Conservation (phyloP, 2,329 filamentous ascomycete genomes). For the Aspergillus ochraceoroseus region DNA sequence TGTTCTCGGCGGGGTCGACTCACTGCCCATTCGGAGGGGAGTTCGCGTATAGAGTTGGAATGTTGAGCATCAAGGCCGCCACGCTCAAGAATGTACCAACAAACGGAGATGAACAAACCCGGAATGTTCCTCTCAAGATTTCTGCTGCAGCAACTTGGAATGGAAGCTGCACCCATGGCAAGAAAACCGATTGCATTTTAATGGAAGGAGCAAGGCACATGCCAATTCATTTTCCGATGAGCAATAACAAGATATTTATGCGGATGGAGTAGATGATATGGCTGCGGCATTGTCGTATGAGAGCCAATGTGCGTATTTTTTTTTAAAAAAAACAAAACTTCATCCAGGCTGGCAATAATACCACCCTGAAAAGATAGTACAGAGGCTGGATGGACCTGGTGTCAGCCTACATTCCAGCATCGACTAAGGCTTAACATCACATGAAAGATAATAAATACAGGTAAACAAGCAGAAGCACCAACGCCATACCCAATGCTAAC, state of each 20-base stretch:
- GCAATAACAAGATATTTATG: no score
- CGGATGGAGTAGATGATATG: no score
- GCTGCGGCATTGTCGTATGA: no score
- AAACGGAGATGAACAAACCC: slow-evolving; percentile 3
- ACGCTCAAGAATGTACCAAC: slow-evolving; percentile 22
- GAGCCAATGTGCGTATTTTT: no score
- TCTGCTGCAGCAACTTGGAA: slow-evolving; percentile 18
- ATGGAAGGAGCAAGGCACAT: slow-evolving; percentile 6
- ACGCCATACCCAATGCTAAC: slow-evolving; percentile 14
- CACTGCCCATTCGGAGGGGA: slow-evolving; percentile 5
- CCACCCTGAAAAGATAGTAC: slow-evolving; percentile 8
- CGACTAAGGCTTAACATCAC: slow-evolving; percentile 1
- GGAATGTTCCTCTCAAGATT: slow-evolving; percentile 18
- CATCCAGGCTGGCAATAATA: not conserved
- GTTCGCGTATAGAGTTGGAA: slow-evolving; percentile 20
- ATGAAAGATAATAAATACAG: slow-evolving; percentile 4
- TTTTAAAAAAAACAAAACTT: no score
- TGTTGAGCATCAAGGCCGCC: slow-evolving; percentile 17
- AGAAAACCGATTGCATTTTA: not conserved
- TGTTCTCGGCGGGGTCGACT: slow-evolving; percentile 1
- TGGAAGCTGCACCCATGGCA: slow-evolving; percentile 16
- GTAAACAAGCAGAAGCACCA: slow-evolving; percentile 4
- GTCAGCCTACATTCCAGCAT: slow-evolving; percentile 19
- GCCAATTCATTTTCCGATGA: no score
- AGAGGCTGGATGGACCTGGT: slow-evolving; percentile 14